Conservation (phyloP, 441 rosid genomes). For the Isatis lusitanica region DNA sequence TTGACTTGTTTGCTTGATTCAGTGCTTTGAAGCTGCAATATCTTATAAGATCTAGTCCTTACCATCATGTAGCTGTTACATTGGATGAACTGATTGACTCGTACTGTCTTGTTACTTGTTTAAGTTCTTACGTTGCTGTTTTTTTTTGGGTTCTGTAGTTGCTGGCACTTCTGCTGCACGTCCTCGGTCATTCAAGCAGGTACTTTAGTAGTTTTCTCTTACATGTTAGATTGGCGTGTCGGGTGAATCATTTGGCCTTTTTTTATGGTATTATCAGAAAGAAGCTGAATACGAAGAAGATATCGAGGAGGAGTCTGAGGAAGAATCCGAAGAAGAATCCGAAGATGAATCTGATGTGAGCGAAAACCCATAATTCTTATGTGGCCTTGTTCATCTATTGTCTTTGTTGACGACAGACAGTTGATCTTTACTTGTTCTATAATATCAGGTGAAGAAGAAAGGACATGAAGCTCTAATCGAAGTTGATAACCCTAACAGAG, state of each 20-base stretch:
- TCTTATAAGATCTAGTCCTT: not conserved
- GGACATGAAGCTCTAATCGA: slow-evolving; percentile 81
- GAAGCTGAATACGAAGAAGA: slow-evolving; percentile 60
- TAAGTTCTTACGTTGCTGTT: not conserved
- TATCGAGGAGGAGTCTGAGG: slow-evolving; percentile 52
- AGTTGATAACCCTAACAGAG: slow-evolving; percentile 87
- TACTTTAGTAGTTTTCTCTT: slow-evolving; percentile 22
- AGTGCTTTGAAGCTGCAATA: not conserved
- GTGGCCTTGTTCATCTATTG: not conserved
- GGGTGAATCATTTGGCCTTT: not conserved
- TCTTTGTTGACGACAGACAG: not conserved
- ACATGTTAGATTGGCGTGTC: not conserved
- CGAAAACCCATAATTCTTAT: not conserved
- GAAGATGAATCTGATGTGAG: slow-evolving; percentile 70
- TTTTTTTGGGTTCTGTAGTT: slow-evolving; percentile 46
- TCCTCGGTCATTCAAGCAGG: slow-evolving; percentile 81
- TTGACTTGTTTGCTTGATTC: not conserved
- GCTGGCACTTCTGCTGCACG: slow-evolving; percentile 86
- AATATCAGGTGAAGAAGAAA: slow-evolving; percentile 62
- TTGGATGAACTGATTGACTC: not conserved
- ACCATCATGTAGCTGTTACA: not conserved
- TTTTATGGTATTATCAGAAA: slow-evolving; percentile 41
- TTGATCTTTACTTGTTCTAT: not conserved
- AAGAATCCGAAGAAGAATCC: slow-evolving; percentile 66
- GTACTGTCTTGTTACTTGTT: too few relatives aligned